Evolutionary conservation across 1,139 yeast genomes (phyloP), one percentile per base, ranked within the genome.

Genomic region (Petasospora rhodanensis): DNA sequence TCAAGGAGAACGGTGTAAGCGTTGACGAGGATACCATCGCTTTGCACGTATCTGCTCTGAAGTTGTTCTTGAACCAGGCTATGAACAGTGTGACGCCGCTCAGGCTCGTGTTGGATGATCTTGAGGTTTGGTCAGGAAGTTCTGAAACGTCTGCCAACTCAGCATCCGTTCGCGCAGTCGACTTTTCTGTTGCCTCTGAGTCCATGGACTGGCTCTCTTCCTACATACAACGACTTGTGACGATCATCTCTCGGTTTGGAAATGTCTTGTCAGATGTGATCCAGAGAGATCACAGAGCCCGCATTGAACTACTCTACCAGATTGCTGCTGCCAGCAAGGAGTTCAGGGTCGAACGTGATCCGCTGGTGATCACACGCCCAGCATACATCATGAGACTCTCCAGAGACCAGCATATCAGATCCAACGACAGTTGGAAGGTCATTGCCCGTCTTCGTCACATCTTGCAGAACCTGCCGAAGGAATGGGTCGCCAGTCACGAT

Each of bases 301-400:
- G 54, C 20, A 45, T 56, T 22, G 74, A 71, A 32, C 57, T 79
- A 12, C 60, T 80, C 2, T 74, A 77, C 49, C 62, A 68, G 24
- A 57, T 86, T 15, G 70, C 91, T 0, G 54, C 62, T 18, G 91
- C 89, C 0, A 79, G 91, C 22, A 70, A 68, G 14, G 61, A 64
- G 11, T 73, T 67, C 49, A 67, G 70, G 22, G 73, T 87, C 28
- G 78, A 77, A 34, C 83, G 83, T 47, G 97, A 91, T 51, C 94
- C 97, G 0, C 78, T 85, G 7, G 96, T 86, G 10, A 70, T 91
- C 32, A 89, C 96, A 1, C 79, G 87, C 33, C 96, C 96, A 0
- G 83, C 96, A 0, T 79, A 81, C 46, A 74, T 86, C 25, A 73
- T 84, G 33, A 69, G 95, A 40, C 70, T 87, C 2, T 72, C 79